Evolutionary conservation across 2,329 filamentous ascomycete genomes (phyloP), one percentile per base, ranked within the genome.

Genomic region (Meredithiella fracta): DNA sequence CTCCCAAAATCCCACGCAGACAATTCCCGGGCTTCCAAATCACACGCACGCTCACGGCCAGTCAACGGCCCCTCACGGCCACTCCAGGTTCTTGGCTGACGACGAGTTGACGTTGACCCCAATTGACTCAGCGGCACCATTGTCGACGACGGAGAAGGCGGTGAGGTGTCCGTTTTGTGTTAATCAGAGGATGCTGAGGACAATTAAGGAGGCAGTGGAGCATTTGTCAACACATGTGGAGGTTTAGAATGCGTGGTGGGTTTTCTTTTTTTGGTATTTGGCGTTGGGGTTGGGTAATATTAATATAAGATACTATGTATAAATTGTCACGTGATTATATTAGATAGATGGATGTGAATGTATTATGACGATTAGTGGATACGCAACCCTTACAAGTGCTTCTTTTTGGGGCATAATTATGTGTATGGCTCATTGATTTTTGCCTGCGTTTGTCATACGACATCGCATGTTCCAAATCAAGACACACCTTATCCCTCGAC

Each of bases 181-280:
- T 37, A 81, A 80, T 60, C 74, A 78, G 61, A 71, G 78, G 4
- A 78, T 80, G 76, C 69, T 81, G 53, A 69, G 77, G 17, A 76
- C 72, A 1, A 77, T 80, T 49, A 80, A 78, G 65, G 78, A 81
- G 63, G 76, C 78, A 3, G 77, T 81, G 2, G 78, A 81, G 64
- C 78, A 81, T 62, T 69, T 81, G 70, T 77, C 77, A 9, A 79
- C 76, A 1, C 78, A 81, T 59, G 78, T 81, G 3, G 72, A 80
- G 14, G 75, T 80, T 17, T 76, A 64, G 63, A 22, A 25, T 29
- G 25, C 6, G 20, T n/a, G 17, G 25, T 2, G 14, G 49, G n/a
- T 34, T 51, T 51, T n/a, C 8, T 51, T 51, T 51, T 51, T 22
- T 44, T n/a, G 40, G 40, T 8, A 20, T 44, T 44, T 44, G 40